These are phyloP conservation scores for Cordyceps sp. DNA, from an alignment of 2,329 filamentous ascomycete species.

Conservation along the genomic window DNA sequence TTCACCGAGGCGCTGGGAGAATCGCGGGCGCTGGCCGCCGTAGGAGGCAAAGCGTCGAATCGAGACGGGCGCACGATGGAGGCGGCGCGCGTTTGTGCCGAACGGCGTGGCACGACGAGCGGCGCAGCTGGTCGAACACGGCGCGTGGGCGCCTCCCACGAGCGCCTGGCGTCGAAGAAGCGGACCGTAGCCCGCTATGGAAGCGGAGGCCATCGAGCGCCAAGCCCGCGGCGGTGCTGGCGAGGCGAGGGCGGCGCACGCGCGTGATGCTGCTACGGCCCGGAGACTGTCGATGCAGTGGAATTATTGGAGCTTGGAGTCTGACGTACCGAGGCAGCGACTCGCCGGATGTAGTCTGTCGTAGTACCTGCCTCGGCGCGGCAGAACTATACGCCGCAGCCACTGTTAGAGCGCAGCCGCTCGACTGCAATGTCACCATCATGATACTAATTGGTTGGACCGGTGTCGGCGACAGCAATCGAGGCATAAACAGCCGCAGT, in stretches of 20 bases:
- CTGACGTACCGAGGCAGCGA: not conserved
- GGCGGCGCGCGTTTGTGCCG: no score
- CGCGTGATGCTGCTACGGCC: not conserved
- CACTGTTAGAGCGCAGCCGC: not conserved
- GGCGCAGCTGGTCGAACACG: slow-evolving; percentile 11
- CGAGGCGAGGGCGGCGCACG: no score
- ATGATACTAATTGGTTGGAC: not conserved
- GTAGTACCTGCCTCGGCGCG: not conserved
- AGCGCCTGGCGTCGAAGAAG: slow-evolving; percentile 15
- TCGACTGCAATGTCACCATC: no score
- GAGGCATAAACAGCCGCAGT: no score
- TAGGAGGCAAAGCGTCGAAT: slow-evolving; percentile 14
- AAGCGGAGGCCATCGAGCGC: slow-evolving; percentile 14
- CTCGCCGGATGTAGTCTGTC: not conserved
- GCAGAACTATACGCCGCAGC: slow-evolving; percentile 1
- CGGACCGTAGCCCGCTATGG: slow-evolving; percentile 17
- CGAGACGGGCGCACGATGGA: no score
- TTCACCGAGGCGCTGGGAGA: slow-evolving; percentile 32
- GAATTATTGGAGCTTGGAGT: not conserved
- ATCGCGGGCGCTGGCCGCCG: slow-evolving; percentile 28
- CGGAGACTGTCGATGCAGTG: not conserved
- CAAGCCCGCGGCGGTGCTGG: no score
- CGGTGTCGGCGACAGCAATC: not conserved
- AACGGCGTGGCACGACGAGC: slow-evolving; percentile 3
- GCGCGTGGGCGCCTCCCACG: slow-evolving; percentile 11